Evolutionary conservation across 768 basidiomycete species (phyloP), one percentile per base, ranked within the genome.

Genomic region (Mycena vulgaris): DNA sequence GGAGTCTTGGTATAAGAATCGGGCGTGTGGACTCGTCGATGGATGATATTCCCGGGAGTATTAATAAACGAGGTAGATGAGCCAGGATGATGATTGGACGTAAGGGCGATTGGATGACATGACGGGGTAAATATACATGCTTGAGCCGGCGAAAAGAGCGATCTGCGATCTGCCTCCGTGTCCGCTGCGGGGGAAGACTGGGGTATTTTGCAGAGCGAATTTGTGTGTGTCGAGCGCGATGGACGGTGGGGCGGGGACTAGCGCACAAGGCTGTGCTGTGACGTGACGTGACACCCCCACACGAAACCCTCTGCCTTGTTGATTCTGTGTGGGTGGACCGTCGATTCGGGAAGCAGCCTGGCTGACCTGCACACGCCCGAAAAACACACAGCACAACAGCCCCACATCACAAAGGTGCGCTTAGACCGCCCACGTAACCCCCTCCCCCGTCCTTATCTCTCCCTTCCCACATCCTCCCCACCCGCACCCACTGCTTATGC

Each of bases 101-200:
- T 70, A 70, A 70, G 69, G 63, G 69, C 58, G 69, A 70, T 66
- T 65, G 69, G 69, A 48, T 70, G 69, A 70, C 69, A 70, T 70
- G 69, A 70, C 69, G 69, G 69, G 69, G 63, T 65, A 65, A 65
- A 70, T 66, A 70, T 70, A 70, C 68, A 64, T 52, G 62, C 68
- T 49, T 64, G 69, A 61, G 58, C 69, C 69, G 69, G 56, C 53
- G 68, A 58, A 59, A 70, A 49, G 56, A 30, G 40, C 57, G 63
- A 61, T 66, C 63, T 70, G 63, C 63, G 69, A 70, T 70, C 63
- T 65, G 69, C 51, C 63, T 70, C 63, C 63, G 45, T 42, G 23
- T 40, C 27, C 30, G 10, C 31, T 55, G 21, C 14, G 23, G 8
- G 7, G 9, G 42, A 19, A 17, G 42, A 45, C 7, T 28, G 2